These are phyloP conservation scores for Stropharia rugosoannulata DNA, from an alignment of 768 basidiomycete genomes.

Conservation along the genomic window DNA sequence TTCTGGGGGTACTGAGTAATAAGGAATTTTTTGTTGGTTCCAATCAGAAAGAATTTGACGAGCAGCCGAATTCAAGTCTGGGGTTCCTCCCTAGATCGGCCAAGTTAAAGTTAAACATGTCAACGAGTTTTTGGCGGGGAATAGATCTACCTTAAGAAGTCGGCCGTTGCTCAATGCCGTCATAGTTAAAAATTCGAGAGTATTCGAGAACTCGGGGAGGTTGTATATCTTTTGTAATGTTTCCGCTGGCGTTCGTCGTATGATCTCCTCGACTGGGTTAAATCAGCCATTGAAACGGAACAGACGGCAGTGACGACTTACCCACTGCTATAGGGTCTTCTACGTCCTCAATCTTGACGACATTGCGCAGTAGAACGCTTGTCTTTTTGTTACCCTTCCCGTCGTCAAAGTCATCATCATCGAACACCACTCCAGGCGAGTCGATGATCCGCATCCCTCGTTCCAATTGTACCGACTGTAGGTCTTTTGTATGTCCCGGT, in stretches of 20 bases:
- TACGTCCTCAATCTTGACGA: conserved; percentile 87
- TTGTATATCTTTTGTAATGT: conserved; percentile 86
- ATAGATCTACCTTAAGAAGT: conserved; percentile 67
- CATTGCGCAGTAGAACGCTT: conserved; percentile 80
- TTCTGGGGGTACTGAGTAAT: conserved; percentile 76
- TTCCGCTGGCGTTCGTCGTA: conserved; percentile 64
- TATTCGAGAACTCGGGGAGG: conserved; percentile 69
- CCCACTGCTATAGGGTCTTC: conserved; percentile 90
- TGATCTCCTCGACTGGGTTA: conserved; percentile 79
- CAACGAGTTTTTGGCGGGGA: background rate
- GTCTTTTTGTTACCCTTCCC: conserved; percentile 48
- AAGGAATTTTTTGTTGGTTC: conserved; percentile 96
- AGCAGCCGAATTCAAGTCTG: conserved; percentile 81
- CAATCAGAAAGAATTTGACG: conserved; percentile 86
- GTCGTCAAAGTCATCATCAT: conserved; percentile 61
- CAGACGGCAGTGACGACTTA: conserved; percentile 32
- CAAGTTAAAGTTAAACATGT: background rate
- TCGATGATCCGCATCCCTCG: conserved; percentile 91
- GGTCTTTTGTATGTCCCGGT: conserved; percentile 89
- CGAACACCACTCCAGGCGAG: conserved; percentile 97
- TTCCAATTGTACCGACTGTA: conserved; percentile 91
- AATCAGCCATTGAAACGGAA: background rate
- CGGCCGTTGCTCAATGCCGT: conserved; percentile 81
- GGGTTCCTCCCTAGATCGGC: conserved; percentile 74
- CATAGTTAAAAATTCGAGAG: conserved; percentile 88